Percentiles rank a stretch among this genome's conserved stretches.
phyloP scores from a whole-genome alignment of 108 stramenopile species.

The Pseudonitzschia multistriata region DNA sequence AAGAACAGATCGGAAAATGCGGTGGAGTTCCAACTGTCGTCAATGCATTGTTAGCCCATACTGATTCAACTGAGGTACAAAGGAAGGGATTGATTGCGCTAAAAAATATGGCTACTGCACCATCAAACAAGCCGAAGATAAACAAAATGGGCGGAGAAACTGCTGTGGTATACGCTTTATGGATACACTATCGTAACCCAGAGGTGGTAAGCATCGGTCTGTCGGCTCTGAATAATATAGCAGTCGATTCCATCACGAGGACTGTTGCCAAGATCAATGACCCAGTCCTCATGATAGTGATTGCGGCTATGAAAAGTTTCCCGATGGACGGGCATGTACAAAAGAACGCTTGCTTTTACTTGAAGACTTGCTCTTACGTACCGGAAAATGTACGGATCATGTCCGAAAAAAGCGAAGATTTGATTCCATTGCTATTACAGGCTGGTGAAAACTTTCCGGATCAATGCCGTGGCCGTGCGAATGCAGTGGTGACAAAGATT shows the following conservation, averaged over 20 bases:
- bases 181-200: constrained; percentile 23
- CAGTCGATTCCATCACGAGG: constrained; percentile 24
- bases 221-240: constrained; percentile 39
- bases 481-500: constrained; percentile 16
- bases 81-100: constrained; percentile 26
- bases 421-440: constrained; percentile 14
- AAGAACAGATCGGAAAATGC: constrained; percentile 24
- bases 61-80: constrained; percentile 29
- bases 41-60: constrained; percentile 32
- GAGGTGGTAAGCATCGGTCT: constrained; percentile 24
- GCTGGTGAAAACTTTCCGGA: constrained; percentile 28
- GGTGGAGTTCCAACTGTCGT: constrained; percentile 26
- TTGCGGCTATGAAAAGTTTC: constrained; percentile 26
- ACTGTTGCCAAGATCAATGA: constrained; percentile 20
- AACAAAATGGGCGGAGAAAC: constrained; percentile 8
- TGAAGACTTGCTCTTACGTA: constrained; percentile 30
- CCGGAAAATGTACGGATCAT: constrained; percentile 26
- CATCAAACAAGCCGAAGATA: constrained; percentile 17
- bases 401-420: background rate
- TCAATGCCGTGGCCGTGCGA: constrained; percentile 19
- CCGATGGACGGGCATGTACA: constrained; percentile 26
- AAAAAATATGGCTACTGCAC: constrained; percentile 27
- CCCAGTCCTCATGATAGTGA: constrained; percentile 11
- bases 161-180: constrained; percentile 23
- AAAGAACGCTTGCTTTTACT: constrained; percentile 32